phyloP scores from a whole-genome alignment of 257 asterid genomes.

The Cinchona pubescens region DNA sequence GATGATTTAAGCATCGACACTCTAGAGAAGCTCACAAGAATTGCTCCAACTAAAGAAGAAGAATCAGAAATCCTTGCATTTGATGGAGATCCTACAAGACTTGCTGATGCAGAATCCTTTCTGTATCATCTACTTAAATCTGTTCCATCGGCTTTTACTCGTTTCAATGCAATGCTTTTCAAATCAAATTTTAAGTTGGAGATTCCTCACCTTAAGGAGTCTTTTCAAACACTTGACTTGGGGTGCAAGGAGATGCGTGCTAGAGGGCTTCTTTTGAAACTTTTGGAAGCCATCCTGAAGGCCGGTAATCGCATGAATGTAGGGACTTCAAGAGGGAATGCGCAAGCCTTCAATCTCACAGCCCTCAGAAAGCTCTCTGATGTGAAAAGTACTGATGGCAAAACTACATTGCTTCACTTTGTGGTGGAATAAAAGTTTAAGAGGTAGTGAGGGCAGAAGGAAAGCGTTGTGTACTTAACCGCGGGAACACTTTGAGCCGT shows the following conservation, averaged over 20 bases:
- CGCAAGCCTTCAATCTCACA: conserved; percentile 77
- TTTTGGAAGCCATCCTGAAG: conserved; percentile 80
- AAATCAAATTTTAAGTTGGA: conserved; percentile 53
- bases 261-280: conserved; percentile 79
- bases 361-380: conserved; percentile 77
- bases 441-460: conserved; percentile 93
- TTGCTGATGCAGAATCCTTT: conserved; percentile 89
- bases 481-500: conserved; percentile 48
- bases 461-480: conserved; percentile 58
- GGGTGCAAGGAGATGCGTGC: conserved; percentile 77
- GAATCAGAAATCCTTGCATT: conserved; percentile 52
- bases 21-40: conserved; percentile 59
- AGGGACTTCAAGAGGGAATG: conserved; percentile 83
- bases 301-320: conserved; percentile 89
- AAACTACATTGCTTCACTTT: conserved; percentile 76
- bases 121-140: conserved; percentile 76
- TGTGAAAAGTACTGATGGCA: conserved; percentile 84
- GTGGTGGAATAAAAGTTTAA: no score
- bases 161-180: conserved; percentile 74
- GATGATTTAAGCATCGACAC: conserved; percentile 57
- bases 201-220: conserved; percentile 43
- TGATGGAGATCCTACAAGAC: conserved; percentile 66
- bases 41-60: conserved; percentile 74
- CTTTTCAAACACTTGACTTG: conserved; percentile 47
- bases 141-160: conserved; percentile 72